These are phyloP conservation scores for Nyssa sinensis DNA, from an alignment of 148 eudicot genomes.

Conservation along the genomic window DNA sequence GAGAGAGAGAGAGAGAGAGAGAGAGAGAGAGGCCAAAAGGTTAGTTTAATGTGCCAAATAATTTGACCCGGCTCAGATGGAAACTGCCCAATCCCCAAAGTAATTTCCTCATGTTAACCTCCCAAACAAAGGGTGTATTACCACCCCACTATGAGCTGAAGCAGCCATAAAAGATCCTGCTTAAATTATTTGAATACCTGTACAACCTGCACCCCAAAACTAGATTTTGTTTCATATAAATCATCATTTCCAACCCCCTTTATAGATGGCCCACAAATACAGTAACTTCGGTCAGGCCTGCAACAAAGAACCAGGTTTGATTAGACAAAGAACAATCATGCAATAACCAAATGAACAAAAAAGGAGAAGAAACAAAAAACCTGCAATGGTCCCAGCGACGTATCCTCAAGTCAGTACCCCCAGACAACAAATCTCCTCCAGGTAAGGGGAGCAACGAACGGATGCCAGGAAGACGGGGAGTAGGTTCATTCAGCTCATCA, in stretches of 20 bases:
- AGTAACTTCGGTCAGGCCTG: constrained; percentile 93
- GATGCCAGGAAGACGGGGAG: constrained; percentile 80
- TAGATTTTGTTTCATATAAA: constrained; percentile 75
- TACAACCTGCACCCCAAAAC: constrained; percentile 91
- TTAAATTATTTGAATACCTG: constrained; percentile 52
- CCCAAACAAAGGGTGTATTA: background rate
- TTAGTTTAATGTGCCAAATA: background rate
- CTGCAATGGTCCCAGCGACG: constrained; percentile 96
- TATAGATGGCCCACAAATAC: constrained; percentile 80
- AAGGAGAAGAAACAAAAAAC: constrained; percentile 24
- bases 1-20: too few species aligned
- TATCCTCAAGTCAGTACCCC: constrained; percentile 93
- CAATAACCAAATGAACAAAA: background rate
- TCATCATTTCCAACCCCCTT: constrained; percentile 85
- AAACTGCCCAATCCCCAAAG: background rate
- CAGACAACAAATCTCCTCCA: constrained; percentile 92
- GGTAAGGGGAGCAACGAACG: constrained; percentile 94
- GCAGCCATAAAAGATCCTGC: background rate
- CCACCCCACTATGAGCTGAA: background rate
- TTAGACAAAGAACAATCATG: constrained; percentile 10
- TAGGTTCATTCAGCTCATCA: constrained; percentile 85
- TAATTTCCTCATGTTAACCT: background rate
- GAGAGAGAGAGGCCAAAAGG: too few species aligned
- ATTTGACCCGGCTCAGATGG: background rate
- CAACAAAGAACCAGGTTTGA: constrained; percentile 20